Conservation (phyloP, 441 rosid species). For the Mallotus repandus region DNA sequence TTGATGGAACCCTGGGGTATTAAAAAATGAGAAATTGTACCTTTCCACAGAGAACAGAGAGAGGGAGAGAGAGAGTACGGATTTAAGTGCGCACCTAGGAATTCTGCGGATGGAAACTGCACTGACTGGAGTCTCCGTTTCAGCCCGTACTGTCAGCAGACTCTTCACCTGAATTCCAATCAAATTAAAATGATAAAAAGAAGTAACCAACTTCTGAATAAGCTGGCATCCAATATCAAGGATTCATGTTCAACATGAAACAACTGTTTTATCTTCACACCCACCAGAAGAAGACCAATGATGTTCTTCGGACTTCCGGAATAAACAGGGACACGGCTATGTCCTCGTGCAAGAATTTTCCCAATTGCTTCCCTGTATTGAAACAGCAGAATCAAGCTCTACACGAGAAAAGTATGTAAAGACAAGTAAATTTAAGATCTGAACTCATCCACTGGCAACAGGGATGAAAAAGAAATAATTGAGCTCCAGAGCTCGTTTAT, state of each 20-base stretch:
- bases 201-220: slow-evolving; percentile 7
- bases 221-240: slow-evolving; percentile 9
- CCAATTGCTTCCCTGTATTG: slow-evolving; percentile 90
- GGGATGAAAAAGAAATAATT: background rate
- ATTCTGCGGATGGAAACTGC: slow-evolving; percentile 89
- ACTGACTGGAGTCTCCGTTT: slow-evolving; percentile 92
- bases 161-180: slow-evolving; percentile 67
- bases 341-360: slow-evolving; percentile 91
- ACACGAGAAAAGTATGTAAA: background rate
- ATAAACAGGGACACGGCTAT: slow-evolving; percentile 92
- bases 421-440: background rate
- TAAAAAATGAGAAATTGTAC: slow-evolving; percentile 8
- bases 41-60: background rate
- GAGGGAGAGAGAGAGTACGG: background rate
- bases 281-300: slow-evolving; percentile 90
- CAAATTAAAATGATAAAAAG: slow-evolving; percentile 7
- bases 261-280: slow-evolving; percentile 14
- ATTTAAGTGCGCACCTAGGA: slow-evolving; percentile 55
- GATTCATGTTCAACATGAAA: slow-evolving; percentile 5
- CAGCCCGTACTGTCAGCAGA: slow-evolving; percentile 92
- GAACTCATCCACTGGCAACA: slow-evolving; percentile 1
- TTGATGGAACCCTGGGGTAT: slow-evolving; percentile 73
- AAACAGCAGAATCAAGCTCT: slow-evolving; percentile 12
- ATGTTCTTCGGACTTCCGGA: slow-evolving; percentile 75
- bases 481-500: background rate